Evolutionary conservation across 306 rosid species (phyloP).

Genomic region (Malus fusca): DNA sequence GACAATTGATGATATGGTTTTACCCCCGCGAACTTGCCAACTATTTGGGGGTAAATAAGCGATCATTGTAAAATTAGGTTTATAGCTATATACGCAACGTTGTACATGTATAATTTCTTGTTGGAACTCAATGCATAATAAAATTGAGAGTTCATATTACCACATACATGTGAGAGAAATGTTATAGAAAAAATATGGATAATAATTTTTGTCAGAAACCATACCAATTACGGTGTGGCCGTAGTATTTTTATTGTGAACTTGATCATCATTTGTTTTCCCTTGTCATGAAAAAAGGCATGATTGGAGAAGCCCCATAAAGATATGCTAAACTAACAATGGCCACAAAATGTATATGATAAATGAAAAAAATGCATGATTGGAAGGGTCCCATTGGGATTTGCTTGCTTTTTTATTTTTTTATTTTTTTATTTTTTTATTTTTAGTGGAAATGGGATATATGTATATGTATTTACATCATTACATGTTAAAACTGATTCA

Average conservation of each 20-base stretch:
- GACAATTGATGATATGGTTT: too few relatives aligned
- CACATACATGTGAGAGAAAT: not conserved
- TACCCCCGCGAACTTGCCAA: too few relatives aligned
- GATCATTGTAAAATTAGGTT: too few relatives aligned
- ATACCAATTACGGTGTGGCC: not conserved
- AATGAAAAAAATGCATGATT: not conserved
- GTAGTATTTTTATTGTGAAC: not conserved
- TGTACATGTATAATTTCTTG: too few relatives aligned
- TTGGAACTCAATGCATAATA: not conserved
- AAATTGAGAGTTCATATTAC: too few relatives aligned
- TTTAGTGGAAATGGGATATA: too few relatives aligned
- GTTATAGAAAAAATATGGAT: not conserved
- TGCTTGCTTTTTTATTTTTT: too few relatives aligned
- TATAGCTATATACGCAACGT: too few relatives aligned
- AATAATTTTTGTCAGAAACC: conserved; percentile 3
- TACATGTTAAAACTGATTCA: not conserved
- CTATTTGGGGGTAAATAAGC: too few relatives aligned
- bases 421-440: too few relatives aligned
- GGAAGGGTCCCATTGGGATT: conserved; percentile 11
- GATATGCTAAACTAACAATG: conserved; percentile 6
- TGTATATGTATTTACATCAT: not conserved
- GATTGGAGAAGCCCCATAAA: conserved; percentile 4
- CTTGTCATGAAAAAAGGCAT: not conserved
- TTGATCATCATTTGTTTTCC: not conserved
- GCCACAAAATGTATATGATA: not conserved